Conservation (phyloP, 2,329 filamentous ascomycete species). For the Corinectria fuckeliana region DNA sequence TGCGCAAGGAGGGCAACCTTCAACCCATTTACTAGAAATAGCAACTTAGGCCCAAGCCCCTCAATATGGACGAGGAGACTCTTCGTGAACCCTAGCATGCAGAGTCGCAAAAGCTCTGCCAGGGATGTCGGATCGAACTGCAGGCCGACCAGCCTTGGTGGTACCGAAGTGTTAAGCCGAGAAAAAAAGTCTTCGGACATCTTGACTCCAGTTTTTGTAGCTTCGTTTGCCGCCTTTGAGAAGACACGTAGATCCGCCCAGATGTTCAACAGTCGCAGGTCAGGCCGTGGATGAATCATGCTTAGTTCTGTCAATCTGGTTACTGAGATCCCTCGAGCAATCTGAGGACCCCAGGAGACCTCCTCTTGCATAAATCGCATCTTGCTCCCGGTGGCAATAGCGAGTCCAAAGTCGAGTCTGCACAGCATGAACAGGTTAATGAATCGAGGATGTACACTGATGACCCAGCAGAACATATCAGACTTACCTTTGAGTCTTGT, state of each 20-base stretch:
- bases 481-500: slow-evolving; percentile 21
- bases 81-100: slow-evolving; percentile 36
- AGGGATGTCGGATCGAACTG: slow-evolving; percentile 18
- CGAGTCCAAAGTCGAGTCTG: slow-evolving; percentile 20
- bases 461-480: not conserved
- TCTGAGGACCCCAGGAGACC: slow-evolving; percentile 18
- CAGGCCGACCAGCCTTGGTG: slow-evolving; percentile 31
- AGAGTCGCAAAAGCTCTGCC: slow-evolving; percentile 23
- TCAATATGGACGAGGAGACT: slow-evolving; percentile 22
- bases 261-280: slow-evolving; percentile 28
- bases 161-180: slow-evolving; percentile 29
- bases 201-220: slow-evolving; percentile 25
- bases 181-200: slow-evolving; percentile 27
- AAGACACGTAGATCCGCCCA: slow-evolving; percentile 36
- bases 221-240: slow-evolving; percentile 29
- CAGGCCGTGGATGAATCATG: slow-evolving; percentile 10
- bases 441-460: not conserved
- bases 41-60: slow-evolving; percentile 15
- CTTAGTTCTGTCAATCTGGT: slow-evolving; percentile 15
- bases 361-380: slow-evolving; percentile 9
- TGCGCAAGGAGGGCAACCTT: slow-evolving; percentile 4
- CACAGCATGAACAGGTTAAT: not conserved
- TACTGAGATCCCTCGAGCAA: slow-evolving; percentile 2
- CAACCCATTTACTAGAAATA: not conserved
- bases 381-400: slow-evolving; percentile 16